phyloP scores from a whole-genome alignment of 1,139 yeast species.

The Zygoascus meyerae region DNA sequence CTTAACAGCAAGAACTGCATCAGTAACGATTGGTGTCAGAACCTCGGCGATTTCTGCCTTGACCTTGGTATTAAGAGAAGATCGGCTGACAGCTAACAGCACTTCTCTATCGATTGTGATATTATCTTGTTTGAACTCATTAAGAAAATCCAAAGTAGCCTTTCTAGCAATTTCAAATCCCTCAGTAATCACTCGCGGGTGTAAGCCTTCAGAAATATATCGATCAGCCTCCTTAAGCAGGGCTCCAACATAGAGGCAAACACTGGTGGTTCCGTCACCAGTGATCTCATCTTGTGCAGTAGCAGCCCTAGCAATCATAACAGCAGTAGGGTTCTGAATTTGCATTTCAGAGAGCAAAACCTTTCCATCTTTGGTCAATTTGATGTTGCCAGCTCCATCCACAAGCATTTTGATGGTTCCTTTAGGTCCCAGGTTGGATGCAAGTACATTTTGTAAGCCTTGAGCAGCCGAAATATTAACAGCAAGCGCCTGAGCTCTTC shows the following conservation, averaged over 20 bases:
- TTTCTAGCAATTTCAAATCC: slow-evolving; percentile 90
- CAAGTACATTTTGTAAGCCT: slow-evolving; percentile 87
- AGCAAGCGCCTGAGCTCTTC: slow-evolving; percentile 91
- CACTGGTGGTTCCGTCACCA: slow-evolving; percentile 99
- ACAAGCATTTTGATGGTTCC: slow-evolving; percentile 95
- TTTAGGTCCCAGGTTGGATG: slow-evolving; percentile 92
- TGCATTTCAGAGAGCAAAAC: slow-evolving; percentile 94
- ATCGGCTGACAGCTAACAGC: slow-evolving; percentile 82
- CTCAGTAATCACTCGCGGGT: slow-evolving; percentile 89
- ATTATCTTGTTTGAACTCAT: slow-evolving; percentile 44
- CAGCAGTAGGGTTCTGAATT: slow-evolving; percentile 99
- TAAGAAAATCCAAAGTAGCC: slow-evolving; percentile 63
- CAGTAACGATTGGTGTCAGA: slow-evolving; percentile 90
- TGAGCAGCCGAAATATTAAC: slow-evolving; percentile 96
- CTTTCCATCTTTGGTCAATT: slow-evolving; percentile 95
- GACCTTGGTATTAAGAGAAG: slow-evolving; percentile 85
- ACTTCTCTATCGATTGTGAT: slow-evolving; percentile 70
- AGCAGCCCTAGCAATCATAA: slow-evolving; percentile 96
- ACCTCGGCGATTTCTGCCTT: slow-evolving; percentile 67
- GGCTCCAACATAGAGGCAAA: slow-evolving; percentile 90
- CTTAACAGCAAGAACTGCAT: slow-evolving; percentile 81
- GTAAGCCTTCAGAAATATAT: slow-evolving; percentile 87
- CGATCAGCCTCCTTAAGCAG: slow-evolving; percentile 91
- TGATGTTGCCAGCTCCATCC: slow-evolving; percentile 94
- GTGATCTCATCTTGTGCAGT: slow-evolving; percentile 98